These are phyloP conservation scores for Apiospora malaysiana DNA, from an alignment of 2,329 filamentous ascomycete species.

Conservation along the genomic window DNA sequence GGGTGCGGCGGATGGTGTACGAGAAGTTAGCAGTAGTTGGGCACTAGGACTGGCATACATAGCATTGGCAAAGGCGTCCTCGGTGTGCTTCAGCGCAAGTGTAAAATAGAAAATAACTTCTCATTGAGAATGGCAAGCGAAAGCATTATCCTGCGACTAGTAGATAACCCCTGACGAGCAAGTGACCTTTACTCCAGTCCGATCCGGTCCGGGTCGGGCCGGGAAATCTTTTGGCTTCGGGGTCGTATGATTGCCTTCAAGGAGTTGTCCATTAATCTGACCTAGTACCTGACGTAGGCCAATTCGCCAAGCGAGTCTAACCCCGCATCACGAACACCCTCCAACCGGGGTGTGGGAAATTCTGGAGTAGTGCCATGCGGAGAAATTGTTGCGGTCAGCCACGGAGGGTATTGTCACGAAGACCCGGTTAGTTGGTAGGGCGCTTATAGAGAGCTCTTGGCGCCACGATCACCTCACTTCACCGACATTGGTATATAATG, in stretches of 20 bases:
- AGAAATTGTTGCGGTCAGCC: slow-evolving; percentile 17
- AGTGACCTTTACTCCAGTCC: not conserved
- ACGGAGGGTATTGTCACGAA: slow-evolving; percentile 21
- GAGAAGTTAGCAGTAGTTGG: slow-evolving; percentile 89
- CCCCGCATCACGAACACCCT: slow-evolving; percentile 4
- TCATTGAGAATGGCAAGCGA: not conserved
- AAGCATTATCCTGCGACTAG: not conserved
- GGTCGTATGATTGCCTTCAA: not conserved
- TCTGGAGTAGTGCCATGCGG: not conserved
- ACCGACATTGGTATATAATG: not conserved
- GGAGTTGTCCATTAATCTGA: not conserved
- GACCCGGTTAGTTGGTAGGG: not conserved
- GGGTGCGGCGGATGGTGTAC: slow-evolving; percentile 90
- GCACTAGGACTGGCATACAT: slow-evolving; percentile 17
- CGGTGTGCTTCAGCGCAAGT: slow-evolving; percentile 9
- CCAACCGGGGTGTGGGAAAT: not conserved
- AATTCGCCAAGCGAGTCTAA: slow-evolving; percentile 12
- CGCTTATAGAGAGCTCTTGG: slow-evolving; percentile 3
- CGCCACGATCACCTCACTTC: not conserved
- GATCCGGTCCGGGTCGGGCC: not conserved
- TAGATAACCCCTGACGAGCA: not conserved
- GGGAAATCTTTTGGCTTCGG: not conserved
- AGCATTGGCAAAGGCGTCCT: slow-evolving; percentile 10
- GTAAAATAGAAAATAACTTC: not conserved
- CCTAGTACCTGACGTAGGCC: slow-evolving; percentile 18